A percentile compares a stretch with the other conserved stretches of the same genome.
These are phyloP conservation scores for Obba rivulosa DNA, from an alignment of 768 basidiomycete species.

Conservation along the genomic window DNA sequence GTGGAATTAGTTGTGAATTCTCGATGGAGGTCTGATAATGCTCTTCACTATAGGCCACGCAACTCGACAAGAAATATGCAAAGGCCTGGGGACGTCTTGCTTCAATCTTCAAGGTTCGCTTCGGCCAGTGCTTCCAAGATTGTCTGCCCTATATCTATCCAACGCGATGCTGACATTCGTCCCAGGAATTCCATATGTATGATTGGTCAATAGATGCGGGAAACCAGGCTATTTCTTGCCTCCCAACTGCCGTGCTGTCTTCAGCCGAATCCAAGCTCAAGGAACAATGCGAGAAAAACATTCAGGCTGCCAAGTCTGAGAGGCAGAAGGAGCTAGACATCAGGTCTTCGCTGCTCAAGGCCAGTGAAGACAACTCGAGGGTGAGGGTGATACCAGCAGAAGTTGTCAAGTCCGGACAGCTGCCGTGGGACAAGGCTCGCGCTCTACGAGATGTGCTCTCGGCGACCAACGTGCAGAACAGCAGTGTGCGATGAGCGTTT, in stretches of 20 bases:
- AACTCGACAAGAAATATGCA: constrained; percentile 17
- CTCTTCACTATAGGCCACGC: constrained; percentile 11
- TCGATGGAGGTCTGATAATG: background rate
- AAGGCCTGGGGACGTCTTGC: constrained; percentile 22
- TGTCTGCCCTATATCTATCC: too few species aligned
- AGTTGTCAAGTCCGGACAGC: background rate
- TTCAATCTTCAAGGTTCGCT: constrained; percentile 16
- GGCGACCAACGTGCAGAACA: background rate
- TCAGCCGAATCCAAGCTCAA: constrained; percentile 29
- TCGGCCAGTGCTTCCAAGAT: too few species aligned
- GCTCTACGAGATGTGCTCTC: background rate
- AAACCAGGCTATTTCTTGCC: constrained; percentile 27
- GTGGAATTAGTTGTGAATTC: background rate
- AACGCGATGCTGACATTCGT: constrained; percentile 23
- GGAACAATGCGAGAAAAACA: constrained; percentile 21
- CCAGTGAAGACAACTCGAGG: too few species aligned
- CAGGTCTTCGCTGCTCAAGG: too few species aligned
- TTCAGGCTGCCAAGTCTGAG: background rate
- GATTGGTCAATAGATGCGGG: constrained; percentile 7
- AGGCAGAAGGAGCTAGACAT: background rate
- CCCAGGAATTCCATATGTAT: constrained; percentile 10
- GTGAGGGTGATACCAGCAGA: too few species aligned
- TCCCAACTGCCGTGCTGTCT: constrained; percentile 25
- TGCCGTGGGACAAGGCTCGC: background rate
- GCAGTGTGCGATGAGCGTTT: constrained; percentile 7